A percentile compares a stretch with the other conserved stretches of the same genome.
Conservation (phyloP, 192 early-diverging fungal genomes). For the Entomortierella lignicola region DNA sequence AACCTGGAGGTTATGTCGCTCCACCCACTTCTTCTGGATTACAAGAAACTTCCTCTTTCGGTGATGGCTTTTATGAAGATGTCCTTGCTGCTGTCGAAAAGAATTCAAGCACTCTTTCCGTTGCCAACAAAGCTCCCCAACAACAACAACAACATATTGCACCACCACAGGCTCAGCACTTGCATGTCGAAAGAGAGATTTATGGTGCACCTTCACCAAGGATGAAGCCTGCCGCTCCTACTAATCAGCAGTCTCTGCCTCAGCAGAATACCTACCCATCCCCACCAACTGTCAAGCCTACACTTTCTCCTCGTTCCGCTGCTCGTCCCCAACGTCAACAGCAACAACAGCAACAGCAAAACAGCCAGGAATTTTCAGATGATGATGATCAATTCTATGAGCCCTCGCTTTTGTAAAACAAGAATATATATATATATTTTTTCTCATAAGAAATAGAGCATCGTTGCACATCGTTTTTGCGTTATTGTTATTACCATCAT, state of each 20-base stretch:
- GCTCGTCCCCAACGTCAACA: slow-evolving; percentile 16
- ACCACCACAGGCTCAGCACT: slow-evolving; percentile 7
- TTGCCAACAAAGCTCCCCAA: not conserved
- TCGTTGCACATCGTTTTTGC: no score
- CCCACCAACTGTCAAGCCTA: not conserved
- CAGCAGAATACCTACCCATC: not conserved
- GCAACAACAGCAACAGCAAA: slow-evolving; percentile 23
- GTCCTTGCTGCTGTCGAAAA: slow-evolving; percentile 45
- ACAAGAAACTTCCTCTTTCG: not conserved
- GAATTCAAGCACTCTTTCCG: slow-evolving; percentile 3
- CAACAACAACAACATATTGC: slow-evolving; percentile 20
- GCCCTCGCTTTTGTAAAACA: slow-evolving; percentile 32
- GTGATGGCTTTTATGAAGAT: slow-evolving; percentile 48
- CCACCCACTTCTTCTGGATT: not conserved
- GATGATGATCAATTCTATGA: slow-evolving; percentile 42
- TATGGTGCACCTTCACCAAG: slow-evolving; percentile 49
- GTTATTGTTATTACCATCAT: no score
- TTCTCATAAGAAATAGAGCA: no score
- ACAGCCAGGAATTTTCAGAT: not conserved
- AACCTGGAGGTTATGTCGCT: not conserved
- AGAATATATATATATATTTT: not conserved
- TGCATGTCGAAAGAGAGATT: slow-evolving; percentile 21
- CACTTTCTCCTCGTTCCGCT: slow-evolving; percentile 9
- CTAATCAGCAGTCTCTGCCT: not conserved
- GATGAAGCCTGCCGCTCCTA: slow-evolving; percentile 14